Base-by-base conservation (phyloP, 805 yeast species). In the Wickerhamomyces chambardii region DNA sequence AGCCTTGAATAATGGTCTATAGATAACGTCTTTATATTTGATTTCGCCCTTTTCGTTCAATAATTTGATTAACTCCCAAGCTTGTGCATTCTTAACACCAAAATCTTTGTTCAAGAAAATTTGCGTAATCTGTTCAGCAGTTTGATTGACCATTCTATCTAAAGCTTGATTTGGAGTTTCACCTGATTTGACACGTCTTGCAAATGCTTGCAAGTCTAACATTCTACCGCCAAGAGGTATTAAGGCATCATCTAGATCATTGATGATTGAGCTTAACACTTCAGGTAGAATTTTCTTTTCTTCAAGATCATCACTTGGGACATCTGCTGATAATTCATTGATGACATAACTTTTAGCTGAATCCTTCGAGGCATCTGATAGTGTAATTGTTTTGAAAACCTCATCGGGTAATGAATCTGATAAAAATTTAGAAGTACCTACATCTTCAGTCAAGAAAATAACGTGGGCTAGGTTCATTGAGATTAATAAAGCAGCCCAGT, bases 221-320 rank as follows among this genome's bases (percentile, higher is more conserved):
- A 90, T 83, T 42, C 98, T 75, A 29, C 98, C 98, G 16, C 98
- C 98, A 19, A 92, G 59, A 11, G 95, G 94, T 19, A 63, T 74
- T 25, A 89, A 59, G 24, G 78, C 70, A 5, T 61, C 57, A 17
- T 74, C 78, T 17, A 87, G 64, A 9, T 65, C 67, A 2, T 50
- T 41, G 11, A 46, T 41, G 5, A 55, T 41, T 17, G 46, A 44
- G 6, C 46, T 46, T 18, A 41, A 27, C 33, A 40, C 31, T 30
- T 38, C 30, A 8, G 37, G 40, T 28, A 37, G 29, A 16, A 34
- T 38, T 21, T 49, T 41, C 26, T 50, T 53, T 10, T 50, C 48
- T 8, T 50, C 56, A 14, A 44, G 42, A 25, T 51, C 41, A n/a
- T 53, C 47, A 46, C 50, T 14, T 28, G 36, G 41, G 19, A 39